Base-by-base conservation (phyloP, 1,284 basidiomycete species). In the Rhizoctonia solani region DNA sequence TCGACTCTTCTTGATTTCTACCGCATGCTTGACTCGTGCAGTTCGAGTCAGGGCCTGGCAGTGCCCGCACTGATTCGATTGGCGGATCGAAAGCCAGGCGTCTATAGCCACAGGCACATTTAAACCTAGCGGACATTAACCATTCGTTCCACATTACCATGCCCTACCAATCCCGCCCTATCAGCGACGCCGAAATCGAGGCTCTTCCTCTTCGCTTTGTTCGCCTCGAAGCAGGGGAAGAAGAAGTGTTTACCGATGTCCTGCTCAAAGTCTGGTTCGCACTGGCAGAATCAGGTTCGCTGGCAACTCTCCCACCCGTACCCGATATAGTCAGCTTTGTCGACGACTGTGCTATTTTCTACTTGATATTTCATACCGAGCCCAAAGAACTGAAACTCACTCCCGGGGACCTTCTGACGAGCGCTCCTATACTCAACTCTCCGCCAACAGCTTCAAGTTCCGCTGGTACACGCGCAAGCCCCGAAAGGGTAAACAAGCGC, bases 301-400 rank as follows among this genome's bases (percentile, higher is more conserved):
- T 63, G 42, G 59, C 59, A 47, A 63, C 59, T 1, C 47, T 63
- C 27, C 59, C 59, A 21, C 59, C 59, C 9, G 59, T 63, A 23
- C 59, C 59, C 11, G 47, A 63, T n/a, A 63, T 63, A 23, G 59
- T 63, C 25, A 49, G 49, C 9, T 63, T 63, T 21, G 59, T 39
- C 25, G 25, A 52, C 21, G 27, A 41, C 8, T 63, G 47, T 19
- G 11, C 47, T 14, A 16, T 47, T 19, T 63, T 63, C 37, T 63
- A 39, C 37, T 49, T 63, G 25, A 41, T 63, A 14, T 52, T 21
- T 30, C 59, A 63, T 37, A 63, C 59, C 1, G 41, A 63, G 11
- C 27, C 32, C 13, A 9, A 3, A 1, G 3, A 29, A 39, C 39
- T 63, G 3, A 29, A 53, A 11, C 21, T 16, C 1, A 47, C 59